phyloP scores from a whole-genome alignment of 2,329 filamentous ascomycete species.

The Xylaria sp. region DNA sequence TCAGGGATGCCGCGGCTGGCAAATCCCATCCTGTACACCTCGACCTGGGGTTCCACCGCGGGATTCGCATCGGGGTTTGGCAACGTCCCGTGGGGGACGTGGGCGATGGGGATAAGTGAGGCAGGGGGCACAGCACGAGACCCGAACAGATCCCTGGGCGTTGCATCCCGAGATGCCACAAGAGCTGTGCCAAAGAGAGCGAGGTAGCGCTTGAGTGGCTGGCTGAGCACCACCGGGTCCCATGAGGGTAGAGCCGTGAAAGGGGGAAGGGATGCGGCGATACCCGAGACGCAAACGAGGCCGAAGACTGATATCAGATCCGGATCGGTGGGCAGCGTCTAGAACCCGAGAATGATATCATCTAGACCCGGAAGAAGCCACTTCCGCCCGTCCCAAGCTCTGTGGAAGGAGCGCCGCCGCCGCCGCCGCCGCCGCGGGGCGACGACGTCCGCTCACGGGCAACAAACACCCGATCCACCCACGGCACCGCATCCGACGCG shows the following conservation, averaged over 20 bases:
- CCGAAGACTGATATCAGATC: too few relatives aligned
- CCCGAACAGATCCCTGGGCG: neutral
- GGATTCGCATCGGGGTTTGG: neutral
- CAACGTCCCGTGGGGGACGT: neutral
- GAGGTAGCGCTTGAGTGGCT: neutral
- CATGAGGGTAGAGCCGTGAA: neutral
- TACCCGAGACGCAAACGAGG: neutral
- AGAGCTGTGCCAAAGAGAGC: neutral
- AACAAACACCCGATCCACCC: too few relatives aligned
- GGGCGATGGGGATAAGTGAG: neutral
- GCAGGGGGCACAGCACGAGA: neutral
- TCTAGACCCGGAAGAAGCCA: too few relatives aligned
- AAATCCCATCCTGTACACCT: neutral
- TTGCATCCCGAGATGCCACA: neutral
- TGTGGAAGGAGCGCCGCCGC: too few relatives aligned
- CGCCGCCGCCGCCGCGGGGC: too few relatives aligned
- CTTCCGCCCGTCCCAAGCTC: too few relatives aligned
- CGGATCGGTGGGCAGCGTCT: too few relatives aligned
- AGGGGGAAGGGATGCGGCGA: neutral
- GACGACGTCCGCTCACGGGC: too few relatives aligned
- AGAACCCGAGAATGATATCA: too few relatives aligned
- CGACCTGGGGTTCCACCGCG: neutral
- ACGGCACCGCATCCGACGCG: neutral
- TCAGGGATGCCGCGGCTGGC: neutral
- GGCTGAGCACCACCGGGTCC: neutral